Conservation (phyloP, 257 asterid species). For the Echium plantagineum region DNA sequence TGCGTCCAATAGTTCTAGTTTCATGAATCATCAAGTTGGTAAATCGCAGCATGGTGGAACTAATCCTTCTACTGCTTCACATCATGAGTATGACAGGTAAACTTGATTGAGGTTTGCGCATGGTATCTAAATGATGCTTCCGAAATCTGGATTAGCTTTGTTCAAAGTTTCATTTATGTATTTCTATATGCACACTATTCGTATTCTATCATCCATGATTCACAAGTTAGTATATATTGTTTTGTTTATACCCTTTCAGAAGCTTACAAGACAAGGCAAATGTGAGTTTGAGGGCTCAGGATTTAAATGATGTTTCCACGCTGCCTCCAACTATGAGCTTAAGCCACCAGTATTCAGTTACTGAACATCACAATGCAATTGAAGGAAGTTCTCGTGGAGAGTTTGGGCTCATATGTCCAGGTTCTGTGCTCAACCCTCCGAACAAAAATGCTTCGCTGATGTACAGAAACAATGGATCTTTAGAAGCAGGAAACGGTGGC, state of each 20-base stretch:
- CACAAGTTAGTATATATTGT: background rate
- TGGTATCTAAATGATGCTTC: no score
- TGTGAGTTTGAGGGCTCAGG: constrained; percentile 20
- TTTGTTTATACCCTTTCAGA: constrained; percentile 19
- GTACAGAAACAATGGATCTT: constrained; percentile 14
- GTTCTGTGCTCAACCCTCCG: constrained; percentile 69
- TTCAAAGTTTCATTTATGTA: no score
- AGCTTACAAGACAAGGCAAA: constrained; percentile 24
- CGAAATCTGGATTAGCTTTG: no score
- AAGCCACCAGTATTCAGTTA: constrained; percentile 17
- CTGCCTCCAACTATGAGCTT: constrained; percentile 19
- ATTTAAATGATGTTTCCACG: constrained; percentile 16
- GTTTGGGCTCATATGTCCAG: constrained; percentile 71
- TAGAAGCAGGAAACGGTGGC: constrained; percentile 22
- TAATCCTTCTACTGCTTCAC: constrained; percentile 20
- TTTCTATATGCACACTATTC: background rate
- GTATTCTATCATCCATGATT: background rate
- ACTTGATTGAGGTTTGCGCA: background rate
- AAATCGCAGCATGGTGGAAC: constrained; percentile 23
- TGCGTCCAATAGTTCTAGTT: constrained; percentile 23
- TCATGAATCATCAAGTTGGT: constrained; percentile 25
- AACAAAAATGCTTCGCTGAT: constrained; percentile 36
- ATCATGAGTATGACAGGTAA: constrained; percentile 35
- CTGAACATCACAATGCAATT: constrained; percentile 18
- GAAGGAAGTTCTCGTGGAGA: constrained; percentile 20